Evolutionary conservation across 169 alveolate species (phyloP), one percentile per base, ranked within the genome.

Genomic region (Cyclospora cayetanensis): DNA sequence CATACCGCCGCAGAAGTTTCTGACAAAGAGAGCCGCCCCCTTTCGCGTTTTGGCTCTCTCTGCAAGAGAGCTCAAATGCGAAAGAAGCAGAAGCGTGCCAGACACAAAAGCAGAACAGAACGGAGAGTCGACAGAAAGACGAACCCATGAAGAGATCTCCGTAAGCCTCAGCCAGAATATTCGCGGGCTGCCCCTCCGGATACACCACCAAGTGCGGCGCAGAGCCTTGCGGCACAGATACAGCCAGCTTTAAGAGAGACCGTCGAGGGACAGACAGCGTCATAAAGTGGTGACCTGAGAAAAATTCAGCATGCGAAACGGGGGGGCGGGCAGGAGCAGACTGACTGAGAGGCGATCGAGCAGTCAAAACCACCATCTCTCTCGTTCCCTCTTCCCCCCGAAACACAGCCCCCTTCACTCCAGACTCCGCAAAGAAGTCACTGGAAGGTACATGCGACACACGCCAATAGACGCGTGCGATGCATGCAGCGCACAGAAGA

Each of bases 141-240:
- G 2, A 0, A 84, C 91, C 91, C 72, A 84, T 46, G 60, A 84
- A 84, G 53, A 84, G 83, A 50, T 84, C 91, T 25, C 68, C 77
- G 70, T 84, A 84, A 22, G 91, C 91, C 31, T 84, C 83, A 0
- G 83, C 91, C n/a, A 84, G 80, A 15, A 60, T 27, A 1, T 66
- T 50, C 35, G 53, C 41, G 1, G 91, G 91, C 72, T 41, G 66
- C 12, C 77, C 91, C 52, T 84, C 77, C n/a, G 91, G 84, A 29
- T 35, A 63, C 18, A 84, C 77, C 35, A 70, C 53, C 37, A 84
- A 29, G 31, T 70, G 91, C 15, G 91, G 91, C 34, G 76, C 82
- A 25, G 72, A 5, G 37, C 84, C 63, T 29, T 29, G 63, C n/a
- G 72, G 50, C 31, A 31, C 52, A 34, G n/a, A 34, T 34, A 84